phyloP scores from a whole-genome alignment of 2,329 filamentous ascomycete genomes.

The Aspergillus amoenus region DNA sequence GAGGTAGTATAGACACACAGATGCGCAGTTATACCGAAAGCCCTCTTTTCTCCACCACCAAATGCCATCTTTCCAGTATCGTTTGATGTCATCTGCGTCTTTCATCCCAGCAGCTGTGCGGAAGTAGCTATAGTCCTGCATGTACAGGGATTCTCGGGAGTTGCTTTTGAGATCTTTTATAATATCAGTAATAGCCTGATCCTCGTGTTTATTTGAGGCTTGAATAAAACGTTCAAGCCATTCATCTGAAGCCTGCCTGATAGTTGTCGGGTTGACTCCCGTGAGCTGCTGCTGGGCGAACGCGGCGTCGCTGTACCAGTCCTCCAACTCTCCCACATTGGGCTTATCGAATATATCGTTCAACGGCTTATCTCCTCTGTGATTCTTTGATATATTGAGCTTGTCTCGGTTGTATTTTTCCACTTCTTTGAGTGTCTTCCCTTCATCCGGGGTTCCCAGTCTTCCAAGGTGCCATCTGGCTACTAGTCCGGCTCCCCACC shows the following conservation, averaged over 20 bases:
- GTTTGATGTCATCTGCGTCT: not conserved
- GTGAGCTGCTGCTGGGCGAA: not conserved
- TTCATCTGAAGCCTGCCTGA: not conserved
- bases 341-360: not conserved
- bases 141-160: not conserved
- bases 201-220: not conserved
- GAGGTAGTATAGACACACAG: not conserved
- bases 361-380: not conserved
- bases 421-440: not conserved
- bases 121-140: not conserved
- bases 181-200: no score
- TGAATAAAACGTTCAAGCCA: not conserved
- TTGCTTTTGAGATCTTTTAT: not conserved
- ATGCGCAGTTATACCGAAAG: not conserved
- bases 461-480: not conserved
- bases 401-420: not conserved
- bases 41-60: fast-evolving
- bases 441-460: not conserved
- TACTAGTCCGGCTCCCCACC: fast-evolving
- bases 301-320: not conserved
- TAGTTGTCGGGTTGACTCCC: not conserved
- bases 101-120: not conserved
- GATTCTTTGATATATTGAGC: not conserved
- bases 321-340: not conserved
- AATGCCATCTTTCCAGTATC: not conserved